These are phyloP conservation scores for Miscanthus lutarioriparius DNA, from an alignment of 176 grass and related monocot species.

Conservation along the genomic window DNA sequence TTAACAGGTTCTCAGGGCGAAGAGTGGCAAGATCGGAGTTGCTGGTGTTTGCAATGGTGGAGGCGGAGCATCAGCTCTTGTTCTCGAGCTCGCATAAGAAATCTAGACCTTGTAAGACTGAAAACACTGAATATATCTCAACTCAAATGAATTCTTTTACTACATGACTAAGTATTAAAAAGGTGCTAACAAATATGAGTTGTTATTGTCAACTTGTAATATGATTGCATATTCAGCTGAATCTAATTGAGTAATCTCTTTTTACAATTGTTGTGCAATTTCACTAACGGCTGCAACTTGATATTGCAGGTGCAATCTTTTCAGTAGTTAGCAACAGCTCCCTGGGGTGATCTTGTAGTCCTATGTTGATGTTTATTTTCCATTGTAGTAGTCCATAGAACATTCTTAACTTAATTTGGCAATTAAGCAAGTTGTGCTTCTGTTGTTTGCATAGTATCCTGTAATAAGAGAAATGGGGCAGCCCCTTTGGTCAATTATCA, in stretches of 20 bases:
- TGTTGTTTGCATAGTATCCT: not conserved
- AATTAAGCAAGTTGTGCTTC: not conserved
- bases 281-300: not conserved
- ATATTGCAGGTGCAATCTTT: constrained; percentile 19
- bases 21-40: constrained; percentile 72
- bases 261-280: not conserved
- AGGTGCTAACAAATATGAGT: not conserved
- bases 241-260: not conserved
- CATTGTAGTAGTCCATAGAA: not conserved
- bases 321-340: not conserved
- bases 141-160: not conserved
- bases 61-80: constrained; percentile 82
- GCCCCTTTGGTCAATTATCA: no score
- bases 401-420: not conserved
- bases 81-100: constrained; percentile 60
- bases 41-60: constrained; percentile 93
- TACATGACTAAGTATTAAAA: not conserved
- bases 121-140: not conserved
- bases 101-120: constrained; percentile 20
- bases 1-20: constrained; percentile 71
- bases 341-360: not conserved
- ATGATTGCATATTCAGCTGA: not conserved
- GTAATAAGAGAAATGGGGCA: not conserved
- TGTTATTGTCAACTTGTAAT: not conserved
- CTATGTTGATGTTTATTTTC: not conserved